phyloP scores from a whole-genome alignment of 2,329 filamentous ascomycete genomes.

The Falciphora oryzae region DNA sequence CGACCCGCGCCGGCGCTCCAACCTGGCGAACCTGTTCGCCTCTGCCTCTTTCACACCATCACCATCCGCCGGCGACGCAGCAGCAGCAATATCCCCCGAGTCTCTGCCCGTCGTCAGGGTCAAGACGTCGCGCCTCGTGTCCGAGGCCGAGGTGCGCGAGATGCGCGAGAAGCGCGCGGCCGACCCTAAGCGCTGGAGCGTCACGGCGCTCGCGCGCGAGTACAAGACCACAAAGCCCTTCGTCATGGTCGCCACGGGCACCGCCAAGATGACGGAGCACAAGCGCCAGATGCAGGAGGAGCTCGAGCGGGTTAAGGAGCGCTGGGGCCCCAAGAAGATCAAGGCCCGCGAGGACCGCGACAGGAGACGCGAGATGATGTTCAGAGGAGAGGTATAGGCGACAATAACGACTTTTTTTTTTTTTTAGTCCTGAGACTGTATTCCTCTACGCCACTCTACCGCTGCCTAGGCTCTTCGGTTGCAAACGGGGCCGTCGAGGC shows the following conservation, averaged over 20 bases:
- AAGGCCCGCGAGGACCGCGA: slow-evolving; percentile 50
- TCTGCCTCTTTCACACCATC: slow-evolving; percentile 15
- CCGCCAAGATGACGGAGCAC: slow-evolving; percentile 31
- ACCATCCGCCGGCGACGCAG: slow-evolving; percentile 4
- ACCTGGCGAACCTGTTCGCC: slow-evolving; percentile 39
- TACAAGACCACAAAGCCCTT: slow-evolving; percentile 53
- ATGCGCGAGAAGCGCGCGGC: slow-evolving; percentile 48
- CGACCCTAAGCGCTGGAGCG: slow-evolving; percentile 52
- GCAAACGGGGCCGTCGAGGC: not conserved
- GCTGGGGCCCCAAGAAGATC: slow-evolving; percentile 51
- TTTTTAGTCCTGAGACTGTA: not conserved
- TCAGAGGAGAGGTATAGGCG: slow-evolving; percentile 41
- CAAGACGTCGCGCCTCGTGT: slow-evolving; percentile 35
- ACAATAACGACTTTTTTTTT: not conserved
- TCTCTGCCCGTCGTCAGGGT: slow-evolving; percentile 12
- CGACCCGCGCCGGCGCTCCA: slow-evolving; percentile 47
- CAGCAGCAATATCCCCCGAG: slow-evolving; percentile 8
- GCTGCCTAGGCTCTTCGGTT: not conserved
- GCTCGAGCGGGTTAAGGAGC: slow-evolving; percentile 41
- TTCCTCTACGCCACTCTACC: not conserved
- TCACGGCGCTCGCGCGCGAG: slow-evolving; percentile 44
- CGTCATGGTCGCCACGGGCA: slow-evolving; percentile 51
- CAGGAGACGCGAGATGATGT: slow-evolving; percentile 48
- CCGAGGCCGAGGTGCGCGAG: slow-evolving; percentile 49
- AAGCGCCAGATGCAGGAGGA: slow-evolving; percentile 37